Evolutionary conservation across 2,329 filamentous ascomycete genomes (phyloP).

Genomic region (Fusarium staphyleae): DNA sequence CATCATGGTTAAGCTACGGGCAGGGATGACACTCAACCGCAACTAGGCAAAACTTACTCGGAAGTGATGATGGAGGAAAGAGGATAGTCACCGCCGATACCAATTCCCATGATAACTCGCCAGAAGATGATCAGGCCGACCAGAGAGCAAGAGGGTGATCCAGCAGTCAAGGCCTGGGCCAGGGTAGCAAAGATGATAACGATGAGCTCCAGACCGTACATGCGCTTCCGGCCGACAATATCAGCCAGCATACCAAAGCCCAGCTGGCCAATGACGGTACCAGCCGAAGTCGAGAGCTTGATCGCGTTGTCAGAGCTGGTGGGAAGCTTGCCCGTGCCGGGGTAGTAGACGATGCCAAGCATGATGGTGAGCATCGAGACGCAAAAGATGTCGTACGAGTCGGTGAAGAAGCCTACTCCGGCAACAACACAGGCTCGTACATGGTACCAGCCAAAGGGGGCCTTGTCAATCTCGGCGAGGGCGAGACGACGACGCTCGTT

Average conservation of each 20-base stretch:
- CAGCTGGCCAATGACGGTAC: slow-evolving; percentile 83
- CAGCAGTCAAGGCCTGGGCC: slow-evolving; percentile 71
- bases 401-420: slow-evolving; percentile 88
- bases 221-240: slow-evolving; percentile 74
- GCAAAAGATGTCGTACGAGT: slow-evolving; percentile 84
- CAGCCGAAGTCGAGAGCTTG: slow-evolving; percentile 83
- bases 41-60: slow-evolving; percentile 59
- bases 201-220: slow-evolving; percentile 79
- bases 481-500: slow-evolving; percentile 82
- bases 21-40: no score
- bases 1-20: no score
- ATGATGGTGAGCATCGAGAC: slow-evolving; percentile 76
- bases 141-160: slow-evolving; percentile 68
- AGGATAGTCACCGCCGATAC: slow-evolving; percentile 70
- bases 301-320: slow-evolving; percentile 77
- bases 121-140: slow-evolving; percentile 78
- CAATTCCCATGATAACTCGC: slow-evolving; percentile 73
- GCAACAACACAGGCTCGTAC: slow-evolving; percentile 78
- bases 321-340: slow-evolving; percentile 65
- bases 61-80: slow-evolving; percentile 85
- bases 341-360: slow-evolving; percentile 80
- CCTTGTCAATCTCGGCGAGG: slow-evolving; percentile 82
- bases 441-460: slow-evolving; percentile 85
- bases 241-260: slow-evolving; percentile 81
- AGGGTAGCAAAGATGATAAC: slow-evolving; percentile 82